phyloP scores from a whole-genome alignment of 257 asterid genomes.

The Thymus mandschuricus region DNA sequence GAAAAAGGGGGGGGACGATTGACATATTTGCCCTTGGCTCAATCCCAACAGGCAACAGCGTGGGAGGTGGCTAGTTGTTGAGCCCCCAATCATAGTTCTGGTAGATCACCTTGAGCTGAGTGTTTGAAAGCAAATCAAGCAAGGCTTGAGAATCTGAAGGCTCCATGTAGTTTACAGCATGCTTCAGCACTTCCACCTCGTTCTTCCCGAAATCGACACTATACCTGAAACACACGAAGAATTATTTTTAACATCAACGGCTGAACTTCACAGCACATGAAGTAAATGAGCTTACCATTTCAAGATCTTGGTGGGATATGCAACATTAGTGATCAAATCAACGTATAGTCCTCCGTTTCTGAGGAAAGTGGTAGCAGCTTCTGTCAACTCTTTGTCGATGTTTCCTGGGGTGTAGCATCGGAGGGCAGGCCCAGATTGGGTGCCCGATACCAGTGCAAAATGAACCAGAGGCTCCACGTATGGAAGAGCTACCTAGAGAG shows the following conservation, averaged over 20 bases:
- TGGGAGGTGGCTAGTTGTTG: constrained; percentile 45
- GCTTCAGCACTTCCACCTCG: constrained; percentile 81
- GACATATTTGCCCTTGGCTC: neutral
- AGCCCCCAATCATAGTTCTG: constrained; percentile 71
- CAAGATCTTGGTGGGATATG: constrained; percentile 56
- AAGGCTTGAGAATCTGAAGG: constrained; percentile 53
- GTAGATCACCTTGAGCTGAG: constrained; percentile 63
- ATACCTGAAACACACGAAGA: constrained; percentile 49
- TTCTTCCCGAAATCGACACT: constrained; percentile 79
- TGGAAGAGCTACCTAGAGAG: constrained; percentile 68
- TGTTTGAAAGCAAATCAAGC: constrained; percentile 63
- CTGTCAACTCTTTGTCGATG: constrained; percentile 73
- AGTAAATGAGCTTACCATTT: constrained; percentile 54
- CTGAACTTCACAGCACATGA: neutral
- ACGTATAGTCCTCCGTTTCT: constrained; percentile 63
- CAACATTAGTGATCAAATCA: constrained; percentile 59
- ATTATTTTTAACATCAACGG: neutral
- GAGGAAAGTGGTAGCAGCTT: constrained; percentile 66
- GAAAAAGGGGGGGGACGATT: neutral
- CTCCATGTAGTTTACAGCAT: constrained; percentile 79
- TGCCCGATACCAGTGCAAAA: constrained; percentile 70
- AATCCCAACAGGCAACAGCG: neutral
- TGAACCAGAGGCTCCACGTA: constrained; percentile 84
- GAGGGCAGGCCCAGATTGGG: constrained; percentile 85
- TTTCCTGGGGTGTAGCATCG: constrained; percentile 82